Base-by-base conservation (phyloP, 495 filamentous ascomycete species). In the Cudoniella acicularis region DNA sequence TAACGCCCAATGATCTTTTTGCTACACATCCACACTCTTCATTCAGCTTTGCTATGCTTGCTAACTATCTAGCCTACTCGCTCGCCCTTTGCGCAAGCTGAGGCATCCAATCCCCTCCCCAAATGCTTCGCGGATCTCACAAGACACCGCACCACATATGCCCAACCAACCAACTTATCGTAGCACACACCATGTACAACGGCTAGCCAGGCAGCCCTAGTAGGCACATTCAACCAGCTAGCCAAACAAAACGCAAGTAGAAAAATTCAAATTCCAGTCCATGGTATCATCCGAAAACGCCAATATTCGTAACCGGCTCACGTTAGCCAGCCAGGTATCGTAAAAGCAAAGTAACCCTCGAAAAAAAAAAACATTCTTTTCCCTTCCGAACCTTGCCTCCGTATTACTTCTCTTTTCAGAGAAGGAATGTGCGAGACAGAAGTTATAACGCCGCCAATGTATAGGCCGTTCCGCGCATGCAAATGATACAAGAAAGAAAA, bases 201-300 rank as follows among this genome's bases (percentile, higher is more conserved):
- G 40, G 43, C 55, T 40, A 57, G 24, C 54, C 42, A 13, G 30
- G 30, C 30, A 36, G 30, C 30, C 30, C 30, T 36, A 36, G 30
- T 6, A 36, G 30, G 30, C 30, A 36, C 30, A n/a, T 36, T 36
- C 30, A 36, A 36, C 30, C 30, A 36, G 13, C 8, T n/a, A 22
- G 24, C 18, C 36, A 11, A 30, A 52, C 18, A 45, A 10, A 17
- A 17, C 11, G 10, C 18, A 53, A 23, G 21, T 53, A 40, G 30
- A 54, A 60, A 56, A 48, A n/a, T n/a, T 41, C 51, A 53, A 62
- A 59, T 27, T 54, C 45, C 50, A 61, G 52, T 30, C 59, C 59
- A 52, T 65, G 63, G 63, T 65, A 65, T 65, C 63, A 62, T 65
- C 63, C 63, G 50, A 61, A 64, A 65, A 62, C 59, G 59, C 63